A percentile compares a stretch with the other conserved stretches of the same genome.
Conservation (phyloP, 495 filamentous ascomycete species). For the Aspergillus coremiiformis region DNA sequence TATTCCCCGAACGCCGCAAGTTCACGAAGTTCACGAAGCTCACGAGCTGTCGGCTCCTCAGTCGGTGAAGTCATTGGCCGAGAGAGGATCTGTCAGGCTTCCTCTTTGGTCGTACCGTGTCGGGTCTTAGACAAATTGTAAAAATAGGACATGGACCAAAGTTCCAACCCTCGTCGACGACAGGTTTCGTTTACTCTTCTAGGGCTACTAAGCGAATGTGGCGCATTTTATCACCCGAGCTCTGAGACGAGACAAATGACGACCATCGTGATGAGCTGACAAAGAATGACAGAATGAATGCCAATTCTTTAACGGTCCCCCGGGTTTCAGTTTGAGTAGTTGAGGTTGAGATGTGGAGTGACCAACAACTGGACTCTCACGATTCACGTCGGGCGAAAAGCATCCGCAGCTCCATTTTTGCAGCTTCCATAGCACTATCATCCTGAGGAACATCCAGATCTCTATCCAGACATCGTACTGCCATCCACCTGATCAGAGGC, state of each 20-base stretch:
- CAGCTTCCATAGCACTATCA: too few relatives aligned
- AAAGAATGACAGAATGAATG: neutral
- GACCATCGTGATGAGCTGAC: neutral
- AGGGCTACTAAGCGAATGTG: neutral
- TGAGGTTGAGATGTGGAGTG: too few relatives aligned
- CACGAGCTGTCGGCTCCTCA: neutral
- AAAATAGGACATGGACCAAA: neutral
- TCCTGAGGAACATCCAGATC: too few relatives aligned
- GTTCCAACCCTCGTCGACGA: neutral
- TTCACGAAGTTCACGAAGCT: too few relatives aligned
- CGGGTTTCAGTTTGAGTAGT: too few relatives aligned
- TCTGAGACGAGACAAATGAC: neutral
- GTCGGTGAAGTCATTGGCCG: neutral
- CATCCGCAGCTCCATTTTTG: too few relatives aligned
- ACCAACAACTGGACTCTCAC: too few relatives aligned
- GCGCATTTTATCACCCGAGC: neutral
- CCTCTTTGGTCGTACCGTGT: neutral
- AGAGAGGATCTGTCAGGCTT: neutral
- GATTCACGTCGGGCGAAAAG: too few relatives aligned
- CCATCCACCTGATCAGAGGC: neutral
- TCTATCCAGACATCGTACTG: too few relatives aligned
- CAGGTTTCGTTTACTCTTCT: neutral
- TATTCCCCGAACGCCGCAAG: neutral
- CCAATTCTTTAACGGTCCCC: neutral
- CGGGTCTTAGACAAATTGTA: neutral